Percentiles rank a stretch among this genome's conserved stretches.
Evolutionary conservation across 2,329 filamentous ascomycete genomes (phyloP).

Genomic region (Aspergillus unguis): DNA sequence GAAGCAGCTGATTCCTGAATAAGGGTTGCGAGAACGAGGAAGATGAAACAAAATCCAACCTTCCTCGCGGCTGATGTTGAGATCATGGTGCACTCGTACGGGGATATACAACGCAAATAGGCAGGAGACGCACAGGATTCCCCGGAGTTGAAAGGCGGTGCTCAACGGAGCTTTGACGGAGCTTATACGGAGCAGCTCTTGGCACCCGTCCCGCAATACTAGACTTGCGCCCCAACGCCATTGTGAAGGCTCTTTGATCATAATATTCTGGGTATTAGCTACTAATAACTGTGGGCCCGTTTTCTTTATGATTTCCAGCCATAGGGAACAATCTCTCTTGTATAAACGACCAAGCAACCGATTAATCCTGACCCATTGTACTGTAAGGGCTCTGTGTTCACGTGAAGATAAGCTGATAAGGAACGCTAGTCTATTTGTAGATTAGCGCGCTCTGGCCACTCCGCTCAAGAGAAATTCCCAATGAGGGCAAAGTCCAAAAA

Average conservation of each 20-base stretch:
- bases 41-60: slow-evolving; percentile 24
- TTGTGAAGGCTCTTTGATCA: background rate
- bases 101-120: background rate
- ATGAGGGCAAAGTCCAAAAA: slow-evolving; percentile 26
- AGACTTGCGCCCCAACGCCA: too few relatives aligned
- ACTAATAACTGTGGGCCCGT: background rate
- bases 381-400: slow-evolving; percentile 21
- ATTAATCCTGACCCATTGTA: slow-evolving; percentile 20
- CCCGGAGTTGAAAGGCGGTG: background rate
- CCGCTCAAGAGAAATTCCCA: slow-evolving; percentile 27
- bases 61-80: slow-evolving; percentile 19
- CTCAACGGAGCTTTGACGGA: background rate
- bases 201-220: background rate
- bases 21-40: slow-evolving; percentile 34
- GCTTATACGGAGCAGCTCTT: slow-evolving; percentile 17
- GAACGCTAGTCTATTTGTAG: slow-evolving; percentile 1
- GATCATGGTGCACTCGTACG: slow-evolving; percentile 27
- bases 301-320: background rate
- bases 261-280: background rate
- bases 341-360: too few relatives aligned
- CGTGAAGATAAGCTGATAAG: slow-evolving; percentile 17
- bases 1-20: slow-evolving; percentile 60
- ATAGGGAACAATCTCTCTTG: too few relatives aligned
- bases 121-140: background rate
- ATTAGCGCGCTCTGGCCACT: slow-evolving; percentile 16